Evolutionary conservation across 495 filamentous ascomycete genomes (phyloP), one percentile per base, ranked within the genome.

Genomic region (Penicillium roqueforti): DNA sequence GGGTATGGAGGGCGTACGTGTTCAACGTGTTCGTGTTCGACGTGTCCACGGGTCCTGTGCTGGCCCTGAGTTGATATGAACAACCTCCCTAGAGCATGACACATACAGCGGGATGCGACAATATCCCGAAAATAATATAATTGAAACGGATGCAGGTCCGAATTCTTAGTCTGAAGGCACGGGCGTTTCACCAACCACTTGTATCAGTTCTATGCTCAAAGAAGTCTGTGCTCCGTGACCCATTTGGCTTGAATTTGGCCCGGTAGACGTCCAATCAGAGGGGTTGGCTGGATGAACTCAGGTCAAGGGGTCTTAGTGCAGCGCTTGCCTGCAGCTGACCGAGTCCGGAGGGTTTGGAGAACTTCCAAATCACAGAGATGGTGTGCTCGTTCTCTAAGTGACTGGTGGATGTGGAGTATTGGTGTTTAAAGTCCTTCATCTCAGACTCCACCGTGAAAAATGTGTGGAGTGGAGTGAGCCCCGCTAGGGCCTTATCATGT

Each of bases 121-220:
- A 37, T 36, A 36, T 34, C 23, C 36, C 23, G 34, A 46, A 47
- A 23, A 53, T 29, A 47, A 47, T 59, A 29, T 51, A 38, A 32
- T 25, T 62, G 62, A 62, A 65, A 62, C 59, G 51, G 38, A 57
- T 39, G 55, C 43, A 42, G 42, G 26, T 49, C 54, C 53, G 46
- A 45, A 42, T 36, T 41, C 32, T 50, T 49, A 55, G 57, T 63
- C 52, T 63, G 55, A 63, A 52, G 36, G 47, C 25, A 40, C 29
- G 50, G 11, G 39, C 39, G 50, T 52, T 52, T 52, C 57, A 63
- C 52, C 26, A 44, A 53, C 47, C 57, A 54, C 45, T 51, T 32
- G n/a, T 39, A 47, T 22, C 37, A 43, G n/a, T 31, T 40, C 47
- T 26, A 48, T 47, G 47, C 55, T 55, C 13, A 47, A 53, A 54